Evolutionary conservation across 768 basidiomycete species (phyloP), one percentile per base, ranked within the genome.

Genomic region (Lentinula boryana): DNA sequence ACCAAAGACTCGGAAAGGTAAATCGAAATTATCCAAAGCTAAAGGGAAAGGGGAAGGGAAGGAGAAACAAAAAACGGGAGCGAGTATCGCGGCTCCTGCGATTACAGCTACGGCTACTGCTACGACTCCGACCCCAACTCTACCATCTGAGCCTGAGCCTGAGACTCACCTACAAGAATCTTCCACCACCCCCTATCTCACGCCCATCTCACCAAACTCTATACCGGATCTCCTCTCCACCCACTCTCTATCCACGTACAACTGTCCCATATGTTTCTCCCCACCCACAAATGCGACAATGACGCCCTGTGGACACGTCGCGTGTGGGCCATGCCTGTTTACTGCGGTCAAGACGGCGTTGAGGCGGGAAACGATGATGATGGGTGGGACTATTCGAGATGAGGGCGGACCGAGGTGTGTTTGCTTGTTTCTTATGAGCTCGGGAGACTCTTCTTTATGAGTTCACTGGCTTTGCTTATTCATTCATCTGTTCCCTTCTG

Each of bases 271-370:
- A 62, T 92, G 91, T 68, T 90, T 91, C 76, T 85, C 78, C 43
- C 81, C 87, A 0, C 89, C 89, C 0, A 83, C 83, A 0, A 85
- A 89, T 62, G 87, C 91, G 4, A 88, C 89, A 1, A 69, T 93
- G 50, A 91, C 89, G 0, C 88, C 88, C 0, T 93, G 91, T 64
- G 91, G 91, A 0, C 91, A 93, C 64, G 78, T 93, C 41, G 84
- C 86, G 63, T 92, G 91, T 64, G 90, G 89, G 1, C 74, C 80
- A 4, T 93, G 91, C 71, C 79, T 92, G 4, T 91, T 90, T 63
- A 83, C 81, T 2, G 86, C 89, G 0, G 81, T 91, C 44, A 85
- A 85, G 65, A 81, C 85, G 1, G 82, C 84, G 10, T 70, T 85
- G 57, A 75, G 83, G 27, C 27, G 27, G 27, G 27, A 27, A 0